Evolutionary conservation across 2,329 filamentous ascomycete species (phyloP), one percentile per base, ranked within the genome.

Genomic region (Simplicillium aogashimaense): DNA sequence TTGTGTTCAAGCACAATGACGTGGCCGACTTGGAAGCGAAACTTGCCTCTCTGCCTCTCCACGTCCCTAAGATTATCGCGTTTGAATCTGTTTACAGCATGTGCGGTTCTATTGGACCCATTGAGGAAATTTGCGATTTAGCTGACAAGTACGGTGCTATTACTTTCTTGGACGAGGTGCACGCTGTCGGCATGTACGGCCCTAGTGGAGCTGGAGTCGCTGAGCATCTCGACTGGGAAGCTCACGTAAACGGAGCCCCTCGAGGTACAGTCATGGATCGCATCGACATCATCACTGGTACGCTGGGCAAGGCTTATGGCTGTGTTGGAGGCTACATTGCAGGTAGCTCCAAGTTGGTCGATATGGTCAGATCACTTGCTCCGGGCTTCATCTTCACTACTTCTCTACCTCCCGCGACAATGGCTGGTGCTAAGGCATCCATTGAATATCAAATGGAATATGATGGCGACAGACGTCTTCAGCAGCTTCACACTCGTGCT

Each of bases 31-130:
- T 98, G 13, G 92, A 98, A 68, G 78, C 78, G 38, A 97, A 98
- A 66, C 72, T 98, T 49, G 88, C 89, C 3, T 84, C 88, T 11
- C 74, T 98, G 33, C 88, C 90, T 1, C 67, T 84, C 1, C 75
- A 92, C 45, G 77, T 86, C 29, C 92, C 92, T 43, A 98, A 98
- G 71, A 95, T 98, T 50, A 98, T 98, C 49, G 92, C 92, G 3
- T 98, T 97, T 49, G 92, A 98, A 66, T 95, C 88, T 25, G 92
- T 98, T 3, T 98, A 98, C 68, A 95, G 88, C 69, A 98, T 98
- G 92, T 98, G 92, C 58, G 92, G 92, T 47, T 95, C 88, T 13
- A 86, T 98, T 58, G 92, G 88, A 1, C 92, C 92, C 1, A 98
- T 98, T 51, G 86, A 89, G 65, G 83, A 83, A 57, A 97, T 98